A percentile compares a stretch with the other conserved stretches of the same genome.
phyloP scores from a whole-genome alignment of 2,329 filamentous ascomycete genomes.

The Fusarium ramigenum region DNA sequence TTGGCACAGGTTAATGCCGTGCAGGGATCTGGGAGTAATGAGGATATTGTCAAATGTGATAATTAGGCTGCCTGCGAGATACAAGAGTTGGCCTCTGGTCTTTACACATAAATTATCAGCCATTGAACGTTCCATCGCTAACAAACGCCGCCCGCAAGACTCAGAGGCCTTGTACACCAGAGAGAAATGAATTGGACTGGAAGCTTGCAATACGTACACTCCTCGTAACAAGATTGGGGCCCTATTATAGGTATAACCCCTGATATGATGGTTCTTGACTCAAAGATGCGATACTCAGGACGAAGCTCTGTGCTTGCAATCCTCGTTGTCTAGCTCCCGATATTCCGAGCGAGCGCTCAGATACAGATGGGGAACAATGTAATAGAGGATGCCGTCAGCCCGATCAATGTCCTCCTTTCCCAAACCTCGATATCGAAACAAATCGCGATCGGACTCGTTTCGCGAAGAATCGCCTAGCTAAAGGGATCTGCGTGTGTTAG shows the following conservation, averaged over 20 bases:
- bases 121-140: conserved; percentile 34
- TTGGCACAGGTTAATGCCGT: conserved; percentile 28
- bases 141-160: conserved; percentile 8
- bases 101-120: conserved; percentile 42
- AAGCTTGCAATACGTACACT: conserved; percentile 67
- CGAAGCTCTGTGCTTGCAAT: conserved; percentile 71
- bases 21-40: conserved; percentile 15
- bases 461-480: neutral
- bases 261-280: conserved; percentile 34
- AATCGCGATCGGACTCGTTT: conserved; percentile 16
- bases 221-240: conserved; percentile 44
- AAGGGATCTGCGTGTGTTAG: neutral
- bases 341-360: conserved; percentile 29
- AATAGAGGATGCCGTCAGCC: conserved; percentile 33
- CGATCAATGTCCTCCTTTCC: conserved; percentile 35
- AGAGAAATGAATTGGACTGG: conserved; percentile 48
- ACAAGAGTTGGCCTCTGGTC: conserved; percentile 39
- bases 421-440: conserved; percentile 20
- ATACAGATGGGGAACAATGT: conserved; percentile 33
- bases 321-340: conserved; percentile 38
- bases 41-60: conserved; percentile 36
- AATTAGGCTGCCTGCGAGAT: conserved; percentile 43
- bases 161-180: conserved; percentile 23
- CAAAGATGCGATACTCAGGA: conserved; percentile 57
- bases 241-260: conserved; percentile 26